Evolutionary conservation across 1,139 yeast species (phyloP).

Genomic region (Suhomyces wounanorum): DNA sequence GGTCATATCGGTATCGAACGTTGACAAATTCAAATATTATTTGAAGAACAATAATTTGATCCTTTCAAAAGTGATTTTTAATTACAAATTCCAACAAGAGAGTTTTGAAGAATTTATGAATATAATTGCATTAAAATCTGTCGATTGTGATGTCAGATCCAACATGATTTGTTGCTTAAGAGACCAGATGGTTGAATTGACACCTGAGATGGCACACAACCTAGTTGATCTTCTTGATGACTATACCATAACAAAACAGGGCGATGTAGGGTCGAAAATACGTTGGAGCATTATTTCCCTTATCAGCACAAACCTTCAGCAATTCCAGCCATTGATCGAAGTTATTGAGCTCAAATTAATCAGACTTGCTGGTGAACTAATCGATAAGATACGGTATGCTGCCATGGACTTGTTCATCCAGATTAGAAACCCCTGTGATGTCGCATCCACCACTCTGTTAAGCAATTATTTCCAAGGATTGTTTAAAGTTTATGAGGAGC

Average conservation of each 20-base stretch:
- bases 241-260: conserved; percentile 67
- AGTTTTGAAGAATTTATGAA: conserved; percentile 19
- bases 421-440: conserved; percentile 5
- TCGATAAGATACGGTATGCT: conserved; percentile 31
- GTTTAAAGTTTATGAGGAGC: conserved; percentile 21
- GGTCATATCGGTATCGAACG: conserved; percentile 18
- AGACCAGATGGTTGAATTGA: background rate
- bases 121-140: conserved; percentile 19
- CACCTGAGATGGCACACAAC: conserved; percentile 15
- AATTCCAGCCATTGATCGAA: conserved; percentile 2
- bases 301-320: conserved; percentile 29
- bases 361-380: conserved; percentile 54
- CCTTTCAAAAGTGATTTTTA: conserved; percentile 38
- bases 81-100: conserved; percentile 15
- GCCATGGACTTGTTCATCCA: conserved; percentile 29
- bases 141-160: conserved; percentile 32
- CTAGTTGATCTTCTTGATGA: conserved; percentile 52
- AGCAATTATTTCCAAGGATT: conserved; percentile 29
- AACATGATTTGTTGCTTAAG: conserved; percentile 21
- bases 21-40: conserved; percentile 27
- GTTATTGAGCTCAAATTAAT: conserved; percentile 35
- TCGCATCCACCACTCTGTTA: conserved; percentile 5
- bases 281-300: conserved; percentile 52
- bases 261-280: conserved; percentile 79
- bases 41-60: conserved; percentile 31